phyloP scores from a whole-genome alignment of 1,284 basidiomycete genomes.

The Cerrena zonata region DNA sequence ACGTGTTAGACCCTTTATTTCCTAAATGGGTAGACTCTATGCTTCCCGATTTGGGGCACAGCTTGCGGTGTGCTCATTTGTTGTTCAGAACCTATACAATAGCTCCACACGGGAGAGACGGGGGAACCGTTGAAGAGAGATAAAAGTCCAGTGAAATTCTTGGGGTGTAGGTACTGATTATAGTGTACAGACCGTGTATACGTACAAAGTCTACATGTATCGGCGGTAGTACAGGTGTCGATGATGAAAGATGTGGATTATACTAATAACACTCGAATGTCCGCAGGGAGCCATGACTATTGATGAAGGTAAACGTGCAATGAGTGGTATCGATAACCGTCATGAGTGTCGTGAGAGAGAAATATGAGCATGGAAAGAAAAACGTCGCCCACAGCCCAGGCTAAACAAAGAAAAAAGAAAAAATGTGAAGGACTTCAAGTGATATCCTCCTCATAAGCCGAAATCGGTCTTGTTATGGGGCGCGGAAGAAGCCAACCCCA shows the following conservation, averaged over 20 bases:
- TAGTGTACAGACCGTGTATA: neutral
- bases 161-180: neutral
- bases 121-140: too few species aligned
- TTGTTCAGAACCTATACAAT: too few species aligned
- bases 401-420: neutral
- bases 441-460: conserved; percentile 4
- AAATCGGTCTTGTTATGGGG: conserved; percentile 7
- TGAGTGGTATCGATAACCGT: neutral
- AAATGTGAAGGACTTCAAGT: neutral
- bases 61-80: neutral
- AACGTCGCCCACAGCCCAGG: neutral
- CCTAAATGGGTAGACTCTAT: neutral
- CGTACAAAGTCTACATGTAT: neutral
- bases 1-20: neutral
- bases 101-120: too few species aligned
- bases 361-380: neutral
- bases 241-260: neutral
- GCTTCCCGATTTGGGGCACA: neutral
- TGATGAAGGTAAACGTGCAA: neutral
- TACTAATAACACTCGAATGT: neutral
- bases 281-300: neutral
- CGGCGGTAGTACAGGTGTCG: neutral
- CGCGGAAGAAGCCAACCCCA: neutral
- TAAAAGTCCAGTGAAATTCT: too few species aligned
- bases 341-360: neutral